phyloP scores from a whole-genome alignment of 306 rosid species.

The Prinsepia uniflora region DNA sequence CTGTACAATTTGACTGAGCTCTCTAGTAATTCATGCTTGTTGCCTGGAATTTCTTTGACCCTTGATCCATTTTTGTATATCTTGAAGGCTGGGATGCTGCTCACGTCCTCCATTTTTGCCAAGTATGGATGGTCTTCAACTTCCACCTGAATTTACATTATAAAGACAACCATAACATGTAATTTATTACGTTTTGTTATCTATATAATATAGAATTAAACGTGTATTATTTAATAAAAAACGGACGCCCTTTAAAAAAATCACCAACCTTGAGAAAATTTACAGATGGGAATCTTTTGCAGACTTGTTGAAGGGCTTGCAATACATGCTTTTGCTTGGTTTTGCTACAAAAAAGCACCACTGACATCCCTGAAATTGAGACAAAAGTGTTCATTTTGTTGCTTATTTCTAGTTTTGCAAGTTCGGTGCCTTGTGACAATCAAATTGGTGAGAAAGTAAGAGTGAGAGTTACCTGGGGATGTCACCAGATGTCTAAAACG shows the following conservation, averaged over 20 bases:
- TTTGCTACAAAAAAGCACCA: conserved; percentile 80
- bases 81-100: conserved; percentile 66
- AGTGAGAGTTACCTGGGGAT: conserved; percentile 55
- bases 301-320: conserved; percentile 64
- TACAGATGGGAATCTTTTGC: conserved; percentile 82
- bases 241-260: no score
- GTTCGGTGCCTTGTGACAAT: not conserved
- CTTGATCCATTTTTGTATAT: conserved; percentile 90
- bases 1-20: conserved; percentile 71
- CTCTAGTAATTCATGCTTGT: conserved; percentile 57
- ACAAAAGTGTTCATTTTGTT: not conserved
- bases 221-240: no score
- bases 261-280: conserved; percentile 80
- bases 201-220: not conserved
- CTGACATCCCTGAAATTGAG: conserved; percentile 67
- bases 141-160: conserved; percentile 56
- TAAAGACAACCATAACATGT: no score
- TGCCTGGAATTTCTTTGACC: conserved; percentile 74
- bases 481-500: conserved; percentile 79
- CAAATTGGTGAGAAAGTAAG: no score
- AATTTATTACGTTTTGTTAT: not conserved
- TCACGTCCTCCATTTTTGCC: conserved; percentile 74
- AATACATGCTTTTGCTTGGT: conserved; percentile 48
- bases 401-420: not conserved
- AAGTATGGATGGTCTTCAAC: conserved; percentile 83